phyloP scores from a whole-genome alignment of 1,284 basidiomycete species.

The Malassezia furfur region DNA sequence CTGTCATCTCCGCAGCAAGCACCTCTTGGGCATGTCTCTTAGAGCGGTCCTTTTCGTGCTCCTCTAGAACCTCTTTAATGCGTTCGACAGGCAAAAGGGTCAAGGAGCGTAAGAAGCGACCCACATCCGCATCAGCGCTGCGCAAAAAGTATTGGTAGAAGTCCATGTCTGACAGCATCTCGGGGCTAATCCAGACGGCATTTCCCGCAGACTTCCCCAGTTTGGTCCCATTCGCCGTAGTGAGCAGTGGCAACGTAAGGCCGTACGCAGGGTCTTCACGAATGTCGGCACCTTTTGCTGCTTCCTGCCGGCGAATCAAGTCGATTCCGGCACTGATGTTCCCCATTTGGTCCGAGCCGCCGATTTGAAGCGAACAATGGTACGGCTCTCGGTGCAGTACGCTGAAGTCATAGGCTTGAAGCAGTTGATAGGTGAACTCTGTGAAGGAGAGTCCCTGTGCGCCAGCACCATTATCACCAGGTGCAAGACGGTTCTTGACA shows the following conservation, averaged over 20 bases:
- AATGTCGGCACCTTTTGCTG: neutral
- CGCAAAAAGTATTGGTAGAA: conserved; percentile 73
- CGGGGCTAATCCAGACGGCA: conserved; percentile 62
- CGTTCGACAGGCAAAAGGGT: conserved; percentile 63
- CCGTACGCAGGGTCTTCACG: conserved; percentile 58
- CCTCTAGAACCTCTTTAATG: conserved; percentile 57
- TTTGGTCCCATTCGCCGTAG: conserved; percentile 79
- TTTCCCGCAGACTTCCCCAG: conserved; percentile 97
- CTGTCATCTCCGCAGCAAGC: conserved; percentile 76
- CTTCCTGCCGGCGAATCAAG: conserved; percentile 60
- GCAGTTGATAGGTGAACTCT: conserved; percentile 91
- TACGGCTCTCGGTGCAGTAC: conserved; percentile 58
- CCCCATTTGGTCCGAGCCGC: conserved; percentile 97
- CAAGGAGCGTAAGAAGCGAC: conserved; percentile 69
- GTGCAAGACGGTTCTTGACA: conserved; percentile 53
- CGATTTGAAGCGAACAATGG: conserved; percentile 76
- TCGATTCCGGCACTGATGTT: conserved; percentile 89
- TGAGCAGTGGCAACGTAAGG: conserved; percentile 85
- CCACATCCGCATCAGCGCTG: conserved; percentile 71
- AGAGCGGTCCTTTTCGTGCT: conserved; percentile 58
- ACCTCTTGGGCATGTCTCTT: conserved; percentile 63
- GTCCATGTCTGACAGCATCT: conserved; percentile 26
- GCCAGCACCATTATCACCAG: neutral
- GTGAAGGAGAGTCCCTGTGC: conserved; percentile 78
- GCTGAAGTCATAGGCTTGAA: conserved; percentile 93